Conservation (phyloP, 306 rosid species). For the Vachellia pachyceras region DNA sequence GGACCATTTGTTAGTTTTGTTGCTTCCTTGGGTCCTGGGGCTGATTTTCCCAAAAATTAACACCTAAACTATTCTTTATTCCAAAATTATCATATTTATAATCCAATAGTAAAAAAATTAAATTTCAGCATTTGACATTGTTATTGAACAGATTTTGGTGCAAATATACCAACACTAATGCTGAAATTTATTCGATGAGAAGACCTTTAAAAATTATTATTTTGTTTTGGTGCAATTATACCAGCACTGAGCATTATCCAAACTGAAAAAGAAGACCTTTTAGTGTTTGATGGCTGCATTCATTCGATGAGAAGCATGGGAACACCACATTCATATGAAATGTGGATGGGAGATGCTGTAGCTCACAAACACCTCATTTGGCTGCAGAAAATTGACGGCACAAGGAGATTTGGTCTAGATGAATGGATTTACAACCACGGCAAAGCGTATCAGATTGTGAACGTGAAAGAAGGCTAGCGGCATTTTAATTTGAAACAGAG, state of each 20-base stretch:
- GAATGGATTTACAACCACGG: background rate
- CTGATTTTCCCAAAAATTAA: too few relatives aligned
- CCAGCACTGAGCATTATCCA: conserved; percentile 11
- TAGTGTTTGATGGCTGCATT: conserved; percentile 26
- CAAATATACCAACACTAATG: too few relatives aligned
- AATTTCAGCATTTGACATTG: too few relatives aligned
- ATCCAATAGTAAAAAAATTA: too few relatives aligned
- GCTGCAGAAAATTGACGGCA: background rate
- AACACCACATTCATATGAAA: conserved; percentile 4
- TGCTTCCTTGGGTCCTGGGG: too few relatives aligned
- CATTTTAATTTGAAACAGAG: background rate
- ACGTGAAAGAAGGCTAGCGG: background rate
- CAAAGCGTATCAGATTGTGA: background rate
- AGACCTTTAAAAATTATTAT: too few relatives aligned
- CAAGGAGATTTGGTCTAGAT: background rate
- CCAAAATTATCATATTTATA: too few relatives aligned
- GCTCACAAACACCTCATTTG: conserved; percentile 4
- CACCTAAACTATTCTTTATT: too few relatives aligned
- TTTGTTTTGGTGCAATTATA: too few relatives aligned
- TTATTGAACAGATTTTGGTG: too few relatives aligned
- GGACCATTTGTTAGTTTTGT: too few relatives aligned
- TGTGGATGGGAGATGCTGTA: conserved; percentile 18
- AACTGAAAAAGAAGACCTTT: conserved; percentile 33
- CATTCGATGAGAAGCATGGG: conserved; percentile 18
- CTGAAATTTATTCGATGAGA: too few relatives aligned